phyloP scores from a whole-genome alignment of 2,329 filamentous ascomycete genomes.

The Septoria linicola region DNA sequence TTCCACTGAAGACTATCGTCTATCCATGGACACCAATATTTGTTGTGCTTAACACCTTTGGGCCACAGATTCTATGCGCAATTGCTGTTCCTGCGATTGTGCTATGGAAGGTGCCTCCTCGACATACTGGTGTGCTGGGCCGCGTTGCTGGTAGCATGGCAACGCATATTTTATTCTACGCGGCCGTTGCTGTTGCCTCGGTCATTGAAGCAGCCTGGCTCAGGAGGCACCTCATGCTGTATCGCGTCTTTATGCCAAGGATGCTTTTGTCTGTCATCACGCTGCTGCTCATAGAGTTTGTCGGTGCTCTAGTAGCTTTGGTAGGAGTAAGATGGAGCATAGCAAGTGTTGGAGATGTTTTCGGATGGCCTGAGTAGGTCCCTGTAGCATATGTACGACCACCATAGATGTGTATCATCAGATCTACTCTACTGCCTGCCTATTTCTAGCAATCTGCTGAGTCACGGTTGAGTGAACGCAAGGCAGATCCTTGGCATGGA shows the following conservation, averaged over 20 bases:
- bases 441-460: background rate
- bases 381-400: background rate
- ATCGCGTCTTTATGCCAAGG: conserved; percentile 85
- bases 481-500: background rate
- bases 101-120: conserved; percentile 85
- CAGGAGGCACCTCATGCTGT: conserved; percentile 91
- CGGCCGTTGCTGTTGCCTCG: conserved; percentile 77
- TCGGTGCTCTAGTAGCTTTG: conserved; percentile 69
- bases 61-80: conserved; percentile 79
- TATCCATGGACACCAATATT: conserved; percentile 89
- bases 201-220: conserved; percentile 88
- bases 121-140: conserved; percentile 63
- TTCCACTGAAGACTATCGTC: conserved; percentile 74
- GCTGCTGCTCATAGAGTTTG: conserved; percentile 73
- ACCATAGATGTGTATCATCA: background rate
- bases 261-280: conserved; percentile 79
- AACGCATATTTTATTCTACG: conserved; percentile 78
- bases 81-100: conserved; percentile 76
- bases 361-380: conserved; percentile 64
- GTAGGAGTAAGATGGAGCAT: conserved; percentile 73
- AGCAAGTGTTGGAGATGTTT: conserved; percentile 78
- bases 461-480: background rate
- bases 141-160: conserved; percentile 68
- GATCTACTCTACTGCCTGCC: background rate
- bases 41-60: conserved; percentile 82